Base-by-base conservation (phyloP, 2,329 filamentous ascomycete genomes). In the Pseudogymnoascus sp. region DNA sequence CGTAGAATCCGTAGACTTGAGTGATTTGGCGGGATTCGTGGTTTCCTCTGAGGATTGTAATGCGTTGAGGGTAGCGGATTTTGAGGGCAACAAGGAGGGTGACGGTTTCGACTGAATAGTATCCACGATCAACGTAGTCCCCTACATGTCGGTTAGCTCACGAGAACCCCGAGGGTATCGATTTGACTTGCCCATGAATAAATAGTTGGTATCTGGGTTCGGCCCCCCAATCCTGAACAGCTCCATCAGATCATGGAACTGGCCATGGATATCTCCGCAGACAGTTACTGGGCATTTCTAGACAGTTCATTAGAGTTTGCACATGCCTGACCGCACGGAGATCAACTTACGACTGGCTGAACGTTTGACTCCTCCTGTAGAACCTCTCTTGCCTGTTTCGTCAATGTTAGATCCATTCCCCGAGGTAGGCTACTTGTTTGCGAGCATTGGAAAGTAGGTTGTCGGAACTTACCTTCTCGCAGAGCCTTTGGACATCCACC, bases 281-380 rank as follows among this genome's bases (percentile, higher is more conserved):
- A 96, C 34, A 14, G 20, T 16, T 34, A 35, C 37, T 25, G 9
- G 34, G 60, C 60, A 58, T 58, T 61, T 61, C 58, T 61, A 28
- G 8, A 50, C 20, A 54, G 47, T 18, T 14, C 47, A 54, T 54
- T 22, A 37, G 34, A 61, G 60, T 32, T 32, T 37, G 32, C 25
- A 18, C 22, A 28, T 22, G 38, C 25, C 32, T 41, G 16, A 50
- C 28, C 25, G 18, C 47, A 50, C 8, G 6, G 6, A 18, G 57
- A 25, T 66, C 64, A 63, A 76, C 84, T 72, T 90, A 97, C 92
- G 78, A 99, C 94, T 74, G 94, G 94, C 79, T 99, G 94, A 67
- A 99, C 94, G 74, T 99, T 99, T 62, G 92, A 97, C 79, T 99
- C 94, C 60, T 96, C 91, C 77, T 96, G 91, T 68, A 99, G 81